These are phyloP conservation scores for Eucalyptus shirleyi DNA, from an alignment of 345 rosid species.

Conservation along the genomic window DNA sequence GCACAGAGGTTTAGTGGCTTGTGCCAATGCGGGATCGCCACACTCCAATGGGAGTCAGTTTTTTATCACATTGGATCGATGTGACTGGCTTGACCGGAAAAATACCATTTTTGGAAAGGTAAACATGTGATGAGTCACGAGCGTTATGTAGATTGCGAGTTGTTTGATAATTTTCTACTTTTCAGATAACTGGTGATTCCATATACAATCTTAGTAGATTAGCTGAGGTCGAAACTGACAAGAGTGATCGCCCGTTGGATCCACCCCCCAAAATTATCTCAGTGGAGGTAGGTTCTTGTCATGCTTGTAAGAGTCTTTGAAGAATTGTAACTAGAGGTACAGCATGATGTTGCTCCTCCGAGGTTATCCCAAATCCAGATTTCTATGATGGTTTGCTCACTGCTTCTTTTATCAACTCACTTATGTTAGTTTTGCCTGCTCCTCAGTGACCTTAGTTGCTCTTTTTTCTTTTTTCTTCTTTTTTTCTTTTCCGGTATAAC, in stretches of 20 bases:
- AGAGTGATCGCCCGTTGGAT: conserved; percentile 71
- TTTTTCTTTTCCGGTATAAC: background rate
- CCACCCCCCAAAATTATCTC: conserved; percentile 64
- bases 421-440: background rate
- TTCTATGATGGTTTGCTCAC: background rate
- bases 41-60: conserved; percentile 94
- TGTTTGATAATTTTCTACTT: background rate
- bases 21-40: conserved; percentile 79
- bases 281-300: conserved; percentile 46
- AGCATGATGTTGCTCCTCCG: background rate
- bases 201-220: conserved; percentile 63
- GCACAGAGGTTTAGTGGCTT: conserved; percentile 86
- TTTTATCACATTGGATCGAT: conserved; percentile 82
- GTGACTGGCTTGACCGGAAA: conserved; percentile 81
- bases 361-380: background rate
- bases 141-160: background rate
- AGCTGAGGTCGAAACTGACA: conserved; percentile 71
- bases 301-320: background rate
- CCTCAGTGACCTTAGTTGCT: background rate
- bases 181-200: conserved; percentile 84
- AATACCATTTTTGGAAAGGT: conserved; percentile 94
- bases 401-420: background rate
- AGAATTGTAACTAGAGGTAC: background rate
- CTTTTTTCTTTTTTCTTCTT: background rate
- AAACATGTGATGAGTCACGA: background rate